Percentiles rank a stretch among this genome's conserved stretches.
phyloP scores from a whole-genome alignment of 75 land plant genomes.

The Azolla pinnata region DNA sequence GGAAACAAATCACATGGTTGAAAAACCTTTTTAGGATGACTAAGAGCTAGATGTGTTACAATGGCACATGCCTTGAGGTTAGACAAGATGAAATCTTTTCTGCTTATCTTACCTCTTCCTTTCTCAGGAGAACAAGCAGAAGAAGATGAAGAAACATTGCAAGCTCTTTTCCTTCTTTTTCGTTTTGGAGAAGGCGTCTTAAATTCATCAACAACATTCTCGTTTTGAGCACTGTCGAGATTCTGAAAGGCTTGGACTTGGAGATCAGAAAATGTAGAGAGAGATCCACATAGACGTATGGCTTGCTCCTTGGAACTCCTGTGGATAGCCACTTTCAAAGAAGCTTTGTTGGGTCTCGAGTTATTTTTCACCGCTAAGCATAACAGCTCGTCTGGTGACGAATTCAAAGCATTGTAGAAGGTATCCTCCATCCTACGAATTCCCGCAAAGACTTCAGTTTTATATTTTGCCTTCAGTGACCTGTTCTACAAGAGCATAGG shows the following conservation, averaged over 20 bases:
- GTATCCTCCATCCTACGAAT: slow-evolving; percentile 1
- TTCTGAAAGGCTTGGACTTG: slow-evolving; percentile 4
- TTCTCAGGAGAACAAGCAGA: neutral
- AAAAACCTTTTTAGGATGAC: slow-evolving; percentile 36
- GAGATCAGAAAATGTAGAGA: neutral
- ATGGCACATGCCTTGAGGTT: slow-evolving; percentile 25
- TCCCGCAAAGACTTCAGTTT: neutral
- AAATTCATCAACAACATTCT: neutral
- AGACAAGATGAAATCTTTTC: slow-evolving; percentile 3
- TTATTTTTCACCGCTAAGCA: neutral
- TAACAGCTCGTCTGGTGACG: slow-evolving; percentile 10
- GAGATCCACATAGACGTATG: neutral
- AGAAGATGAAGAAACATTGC: neutral
- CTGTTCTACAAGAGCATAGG: too few species aligned
- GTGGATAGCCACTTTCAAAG: slow-evolving; percentile 3
- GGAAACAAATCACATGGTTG: slow-evolving; percentile 33
- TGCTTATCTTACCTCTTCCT: neutral
- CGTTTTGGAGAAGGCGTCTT: slow-evolving; percentile 8
- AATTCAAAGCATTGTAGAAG: slow-evolving; percentile 2
- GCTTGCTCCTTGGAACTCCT: slow-evolving; percentile 1
- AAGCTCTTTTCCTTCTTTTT: slow-evolving; percentile 7
- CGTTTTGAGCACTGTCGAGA: neutral
- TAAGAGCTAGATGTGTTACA: slow-evolving; percentile 26
- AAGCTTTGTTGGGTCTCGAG: slow-evolving; percentile 7
- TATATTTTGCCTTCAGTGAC: too few species aligned